Conservation (phyloP, 225 moss, liverwort and hornwort genomes). For the Asterella californica region DNA sequence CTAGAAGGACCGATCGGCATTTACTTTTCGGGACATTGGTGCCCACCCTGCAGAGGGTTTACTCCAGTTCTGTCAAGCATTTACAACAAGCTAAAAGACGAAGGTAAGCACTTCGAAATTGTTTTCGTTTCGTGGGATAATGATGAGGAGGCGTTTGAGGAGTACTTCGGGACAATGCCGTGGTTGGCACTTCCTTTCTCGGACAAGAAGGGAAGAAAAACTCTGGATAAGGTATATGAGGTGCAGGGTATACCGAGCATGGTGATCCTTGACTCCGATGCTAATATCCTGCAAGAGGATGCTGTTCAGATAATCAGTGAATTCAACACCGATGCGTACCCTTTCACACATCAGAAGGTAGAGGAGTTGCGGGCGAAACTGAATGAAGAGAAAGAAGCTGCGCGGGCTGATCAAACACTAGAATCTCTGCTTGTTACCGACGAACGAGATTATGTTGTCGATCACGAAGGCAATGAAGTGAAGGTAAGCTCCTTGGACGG, state of each 20-base stretch:
- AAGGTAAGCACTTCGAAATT: slow-evolving; percentile 17
- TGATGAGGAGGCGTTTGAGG: slow-evolving; percentile 9
- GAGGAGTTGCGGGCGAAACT: slow-evolving; percentile 8
- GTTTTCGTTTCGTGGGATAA: slow-evolving; percentile 24
- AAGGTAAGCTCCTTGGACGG: slow-evolving; percentile 24
- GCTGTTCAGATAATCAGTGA: slow-evolving; percentile 11
- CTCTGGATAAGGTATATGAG: slow-evolving; percentile 15
- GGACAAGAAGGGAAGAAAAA: slow-evolving; percentile 7
- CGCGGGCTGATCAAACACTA: slow-evolving; percentile 4
- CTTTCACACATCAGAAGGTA: slow-evolving; percentile 19
- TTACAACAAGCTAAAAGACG: slow-evolving; percentile 21
- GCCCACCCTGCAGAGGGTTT: slow-evolving; percentile 23
- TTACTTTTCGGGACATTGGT: slow-evolving; percentile 32
- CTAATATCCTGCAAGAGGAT: slow-evolving; percentile 10
- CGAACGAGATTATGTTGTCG: slow-evolving; percentile 22
- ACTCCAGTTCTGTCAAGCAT: background rate
- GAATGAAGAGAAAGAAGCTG: slow-evolving; percentile 12
- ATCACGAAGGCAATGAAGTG: slow-evolving; percentile 12
- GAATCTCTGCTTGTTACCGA: slow-evolving; percentile 17
- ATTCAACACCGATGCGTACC: slow-evolving; percentile 8
- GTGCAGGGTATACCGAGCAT: slow-evolving; percentile 20
- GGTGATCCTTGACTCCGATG: slow-evolving; percentile 22
- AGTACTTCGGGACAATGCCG: slow-evolving; percentile 21
- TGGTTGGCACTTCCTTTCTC: slow-evolving; percentile 24
- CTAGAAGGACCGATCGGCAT: slow-evolving; percentile 16